Evolutionary conservation across 441 rosid species (phyloP).

Genomic region (Populus hybrid): DNA sequence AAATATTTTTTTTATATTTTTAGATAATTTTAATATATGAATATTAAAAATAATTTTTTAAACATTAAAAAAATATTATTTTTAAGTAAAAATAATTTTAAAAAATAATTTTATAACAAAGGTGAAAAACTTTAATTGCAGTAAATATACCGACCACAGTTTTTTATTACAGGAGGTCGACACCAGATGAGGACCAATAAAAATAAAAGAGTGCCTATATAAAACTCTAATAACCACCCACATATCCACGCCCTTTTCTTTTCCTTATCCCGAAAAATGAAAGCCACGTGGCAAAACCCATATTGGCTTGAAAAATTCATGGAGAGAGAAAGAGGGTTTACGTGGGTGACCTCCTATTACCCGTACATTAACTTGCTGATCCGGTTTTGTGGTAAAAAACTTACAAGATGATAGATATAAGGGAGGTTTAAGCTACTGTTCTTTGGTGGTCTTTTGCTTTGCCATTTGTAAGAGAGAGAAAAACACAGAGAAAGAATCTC

Average conservation of each 20-base stretch:
- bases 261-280: constrained; percentile 25
- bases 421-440: constrained; percentile 59
- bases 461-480: constrained; percentile 10
- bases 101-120: too few relatives aligned
- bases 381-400: constrained; percentile 56
- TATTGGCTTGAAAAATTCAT: constrained; percentile 16
- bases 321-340: constrained; percentile 20
- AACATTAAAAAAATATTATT: too few relatives aligned
- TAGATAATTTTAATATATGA: too few relatives aligned
- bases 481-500: background rate
- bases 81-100: too few relatives aligned
- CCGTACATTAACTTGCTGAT: constrained; percentile 41
- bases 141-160: background rate
- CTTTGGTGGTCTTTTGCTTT: constrained; percentile 22
- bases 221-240: background rate
- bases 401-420: constrained; percentile 9
- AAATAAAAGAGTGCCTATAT: background rate
- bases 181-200: background rate
- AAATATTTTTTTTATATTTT: too few relatives aligned
- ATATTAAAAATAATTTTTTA: too few relatives aligned
- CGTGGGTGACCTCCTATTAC: constrained; percentile 35
- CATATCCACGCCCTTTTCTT: background rate
- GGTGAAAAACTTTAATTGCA: background rate
- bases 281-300: constrained; percentile 41
- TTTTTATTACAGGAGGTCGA: background rate